Percentiles rank a stretch among this genome's conserved stretches.
Conservation (phyloP, 108 stramenopile genomes). For the Stephanodiscus triporus region DNA sequence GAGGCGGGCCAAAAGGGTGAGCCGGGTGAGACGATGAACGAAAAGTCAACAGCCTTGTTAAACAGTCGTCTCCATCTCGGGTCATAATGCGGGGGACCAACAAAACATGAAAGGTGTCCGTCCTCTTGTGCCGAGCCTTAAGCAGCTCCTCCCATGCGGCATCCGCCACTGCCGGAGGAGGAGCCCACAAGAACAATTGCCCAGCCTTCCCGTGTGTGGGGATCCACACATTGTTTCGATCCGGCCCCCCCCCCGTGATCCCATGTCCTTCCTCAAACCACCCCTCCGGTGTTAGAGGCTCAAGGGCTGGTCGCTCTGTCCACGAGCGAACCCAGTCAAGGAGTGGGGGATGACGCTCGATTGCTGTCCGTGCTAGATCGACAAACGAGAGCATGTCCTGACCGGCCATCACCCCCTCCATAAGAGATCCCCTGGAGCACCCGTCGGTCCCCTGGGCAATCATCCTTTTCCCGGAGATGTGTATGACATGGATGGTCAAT, state of each 20-base stretch:
- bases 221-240: conserved; percentile 33
- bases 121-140: conserved; percentile 40
- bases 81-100: conserved; percentile 14
- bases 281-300: conserved; percentile 29
- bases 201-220: background rate
- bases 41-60: conserved; percentile 12
- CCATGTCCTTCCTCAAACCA: conserved; percentile 37
- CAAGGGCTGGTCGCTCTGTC: background rate
- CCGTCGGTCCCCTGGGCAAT: conserved; percentile 44
- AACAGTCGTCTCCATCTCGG: conserved; percentile 15
- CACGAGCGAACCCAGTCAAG: conserved; percentile 17
- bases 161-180: conserved; percentile 38
- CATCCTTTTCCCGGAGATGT: conserved; percentile 32
- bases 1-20: conserved; percentile 24
- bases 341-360: conserved; percentile 5
- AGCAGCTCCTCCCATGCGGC: conserved; percentile 39
- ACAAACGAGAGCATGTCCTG: conserved; percentile 30
- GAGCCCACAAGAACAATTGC: conserved; percentile 11
- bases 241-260: conserved; percentile 14
- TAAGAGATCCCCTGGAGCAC: conserved; percentile 17
- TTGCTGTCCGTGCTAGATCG: conserved; percentile 14
- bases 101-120: conserved; percentile 12
- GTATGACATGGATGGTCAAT: conserved; percentile 8
- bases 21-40: conserved; percentile 1
- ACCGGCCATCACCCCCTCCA: conserved; percentile 33